phyloP scores from a whole-genome alignment of 2,329 filamentous ascomycete species.

The Tolypocladium amazonense region DNA sequence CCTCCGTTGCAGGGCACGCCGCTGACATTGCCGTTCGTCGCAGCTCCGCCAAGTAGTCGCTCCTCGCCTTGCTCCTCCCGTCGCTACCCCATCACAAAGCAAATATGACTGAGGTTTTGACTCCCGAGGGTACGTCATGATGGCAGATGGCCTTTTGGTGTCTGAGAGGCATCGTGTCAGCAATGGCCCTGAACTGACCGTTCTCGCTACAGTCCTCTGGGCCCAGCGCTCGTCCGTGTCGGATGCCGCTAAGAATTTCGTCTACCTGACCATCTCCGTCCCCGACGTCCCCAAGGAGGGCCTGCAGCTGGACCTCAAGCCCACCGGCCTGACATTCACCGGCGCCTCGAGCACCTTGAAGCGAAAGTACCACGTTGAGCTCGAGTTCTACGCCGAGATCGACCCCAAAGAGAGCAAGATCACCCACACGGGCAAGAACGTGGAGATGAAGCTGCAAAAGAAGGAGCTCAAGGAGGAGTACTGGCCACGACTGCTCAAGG shows the following conservation, averaged over 20 bases:
- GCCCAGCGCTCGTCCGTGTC: slow-evolving; percentile 82
- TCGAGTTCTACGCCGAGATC: slow-evolving; percentile 87
- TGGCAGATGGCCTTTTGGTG: background rate
- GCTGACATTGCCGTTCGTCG: background rate
- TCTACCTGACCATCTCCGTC: slow-evolving; percentile 87
- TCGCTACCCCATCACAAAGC: background rate
- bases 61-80: background rate
- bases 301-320: slow-evolving; percentile 74
- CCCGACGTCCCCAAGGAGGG: slow-evolving; percentile 69
- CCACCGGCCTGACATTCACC: slow-evolving; percentile 67
- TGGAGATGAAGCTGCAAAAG: slow-evolving; percentile 90
- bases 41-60: background rate
- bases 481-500: slow-evolving; percentile 94
- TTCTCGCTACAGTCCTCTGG: slow-evolving; percentile 66
- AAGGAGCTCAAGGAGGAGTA: slow-evolving; percentile 91
- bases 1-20: background rate
- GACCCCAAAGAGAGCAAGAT: slow-evolving; percentile 75
- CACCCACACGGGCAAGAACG: slow-evolving; percentile 77
- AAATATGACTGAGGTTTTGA: slow-evolving; percentile 9
- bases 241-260: slow-evolving; percentile 80
- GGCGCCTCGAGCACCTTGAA: slow-evolving; percentile 79
- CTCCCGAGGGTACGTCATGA: slow-evolving; percentile 28
- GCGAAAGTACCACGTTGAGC: slow-evolving; percentile 72
- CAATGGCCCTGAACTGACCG: background rate
- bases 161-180: too few species aligned